Conservation (phyloP, 345 rosid species). For the Passiflora organensis region DNA sequence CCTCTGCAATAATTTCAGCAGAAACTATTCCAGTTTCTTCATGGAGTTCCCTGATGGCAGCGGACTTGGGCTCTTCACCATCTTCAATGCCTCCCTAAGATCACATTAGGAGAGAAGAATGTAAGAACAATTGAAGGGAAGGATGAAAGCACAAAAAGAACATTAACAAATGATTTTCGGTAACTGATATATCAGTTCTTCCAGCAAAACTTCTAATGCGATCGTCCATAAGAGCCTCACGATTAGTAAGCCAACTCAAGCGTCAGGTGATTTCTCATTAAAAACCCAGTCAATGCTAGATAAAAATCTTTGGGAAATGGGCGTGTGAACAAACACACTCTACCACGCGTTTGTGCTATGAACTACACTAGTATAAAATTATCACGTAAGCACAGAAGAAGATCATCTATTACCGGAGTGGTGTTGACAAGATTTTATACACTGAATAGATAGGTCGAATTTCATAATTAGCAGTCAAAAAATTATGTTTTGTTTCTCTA, state of each 20-base stretch:
- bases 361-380: too few relatives aligned
- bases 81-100: slow-evolving; percentile 92
- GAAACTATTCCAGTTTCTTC: slow-evolving; percentile 94
- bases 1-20: slow-evolving; percentile 84
- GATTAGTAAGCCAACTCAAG: too few relatives aligned
- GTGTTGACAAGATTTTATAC: too few relatives aligned
- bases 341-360: too few relatives aligned
- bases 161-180: neutral
- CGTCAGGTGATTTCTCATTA: neutral
- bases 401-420: too few relatives aligned
- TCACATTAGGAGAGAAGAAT: slow-evolving; percentile 1
- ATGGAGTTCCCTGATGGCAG: slow-evolving; percentile 75
- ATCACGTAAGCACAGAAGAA: too few relatives aligned
- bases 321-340: neutral
- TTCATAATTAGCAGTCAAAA: too few relatives aligned
- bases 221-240: too few relatives aligned
- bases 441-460: too few relatives aligned
- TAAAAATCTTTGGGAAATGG: neutral
- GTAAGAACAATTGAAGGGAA: slow-evolving; percentile 7
- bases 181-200: neutral
- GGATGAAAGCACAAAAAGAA: slow-evolving; percentile 3
- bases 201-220: neutral
- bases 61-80: slow-evolving; percentile 83
- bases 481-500: too few relatives aligned
- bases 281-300: neutral